Conservation (phyloP, 1,139 yeast genomes). For the Nakaseomyces sp. region DNA sequence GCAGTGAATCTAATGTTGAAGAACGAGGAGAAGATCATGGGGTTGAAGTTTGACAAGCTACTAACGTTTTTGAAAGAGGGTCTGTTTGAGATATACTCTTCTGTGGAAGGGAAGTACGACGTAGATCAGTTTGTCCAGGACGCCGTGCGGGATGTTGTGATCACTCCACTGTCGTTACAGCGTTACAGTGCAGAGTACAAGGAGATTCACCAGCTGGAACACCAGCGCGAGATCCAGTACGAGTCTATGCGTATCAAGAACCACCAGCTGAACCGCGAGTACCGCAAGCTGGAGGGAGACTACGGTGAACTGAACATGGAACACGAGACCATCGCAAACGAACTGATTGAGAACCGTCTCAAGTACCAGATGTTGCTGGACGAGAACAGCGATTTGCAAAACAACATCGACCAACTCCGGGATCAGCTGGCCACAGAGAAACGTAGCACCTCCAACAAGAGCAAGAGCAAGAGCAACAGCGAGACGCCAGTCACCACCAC, state of each 20-base stretch:
- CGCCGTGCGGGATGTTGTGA: constrained; percentile 53
- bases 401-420: constrained; percentile 44
- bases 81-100: constrained; percentile 49
- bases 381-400: constrained; percentile 48
- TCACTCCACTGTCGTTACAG: constrained; percentile 60
- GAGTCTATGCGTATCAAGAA: constrained; percentile 55
- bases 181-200: constrained; percentile 65
- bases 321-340: constrained; percentile 67
- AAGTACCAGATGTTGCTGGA: constrained; percentile 56
- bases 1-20: constrained; percentile 74
- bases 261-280: constrained; percentile 62
- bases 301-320: constrained; percentile 63
- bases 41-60: constrained; percentile 65
- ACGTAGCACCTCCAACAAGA: no score
- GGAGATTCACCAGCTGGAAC: constrained; percentile 59
- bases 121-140: constrained; percentile 67
- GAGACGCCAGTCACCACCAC: no score
- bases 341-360: constrained; percentile 52
- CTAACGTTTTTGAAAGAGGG: constrained; percentile 69
- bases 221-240: constrained; percentile 57
- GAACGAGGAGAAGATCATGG: constrained; percentile 52
- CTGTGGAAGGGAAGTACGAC: constrained; percentile 35
- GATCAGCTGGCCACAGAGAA: constrained; percentile 19
- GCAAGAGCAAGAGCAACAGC: no score
- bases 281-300: constrained; percentile 61